These are phyloP conservation scores for Seminavis robusta DNA, from an alignment of 108 stramenopile genomes.

Conservation along the genomic window DNA sequence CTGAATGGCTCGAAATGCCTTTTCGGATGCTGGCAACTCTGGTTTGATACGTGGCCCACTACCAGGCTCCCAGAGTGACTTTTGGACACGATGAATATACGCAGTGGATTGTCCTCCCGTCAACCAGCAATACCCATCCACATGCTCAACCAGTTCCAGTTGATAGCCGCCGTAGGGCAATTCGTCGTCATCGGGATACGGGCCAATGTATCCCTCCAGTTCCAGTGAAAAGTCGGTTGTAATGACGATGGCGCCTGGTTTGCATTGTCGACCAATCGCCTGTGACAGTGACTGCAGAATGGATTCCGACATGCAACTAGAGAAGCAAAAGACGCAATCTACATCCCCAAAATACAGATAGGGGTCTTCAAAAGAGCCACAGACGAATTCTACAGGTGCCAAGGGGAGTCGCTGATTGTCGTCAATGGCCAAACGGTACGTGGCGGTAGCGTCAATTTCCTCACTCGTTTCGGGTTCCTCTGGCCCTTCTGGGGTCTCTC, in stretches of 20 bases:
- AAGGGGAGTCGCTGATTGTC: conserved; percentile 18
- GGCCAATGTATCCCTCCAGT: conserved; percentile 26
- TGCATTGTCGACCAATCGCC: conserved; percentile 66
- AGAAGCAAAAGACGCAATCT: conserved; percentile 73
- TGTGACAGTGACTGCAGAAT: conserved; percentile 42
- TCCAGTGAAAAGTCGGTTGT: conserved; percentile 71
- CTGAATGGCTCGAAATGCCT: conserved; percentile 42
- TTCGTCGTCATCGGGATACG: conserved; percentile 36
- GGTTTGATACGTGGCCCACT: conserved; percentile 30
- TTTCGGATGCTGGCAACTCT: conserved; percentile 37
- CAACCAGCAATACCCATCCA: conserved; percentile 62
- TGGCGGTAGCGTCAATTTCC: not conserved
- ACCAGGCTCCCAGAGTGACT: conserved; percentile 38
- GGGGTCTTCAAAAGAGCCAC: conserved; percentile 59
- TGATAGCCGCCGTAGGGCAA: conserved; percentile 51
- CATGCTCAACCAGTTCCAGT: conserved; percentile 58
- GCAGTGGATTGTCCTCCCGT: conserved; percentile 72
- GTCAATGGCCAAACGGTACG: not conserved
- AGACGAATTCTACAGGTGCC: conserved; percentile 54
- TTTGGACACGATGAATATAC: conserved; percentile 62
- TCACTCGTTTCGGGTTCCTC: not conserved
- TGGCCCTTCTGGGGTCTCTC: not conserved
- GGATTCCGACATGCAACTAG: conserved; percentile 51
- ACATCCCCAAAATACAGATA: conserved; percentile 71
- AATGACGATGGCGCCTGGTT: conserved; percentile 72